Base-by-base conservation (phyloP, 768 basidiomycete species). In the Boletus rex-veris region DNA sequence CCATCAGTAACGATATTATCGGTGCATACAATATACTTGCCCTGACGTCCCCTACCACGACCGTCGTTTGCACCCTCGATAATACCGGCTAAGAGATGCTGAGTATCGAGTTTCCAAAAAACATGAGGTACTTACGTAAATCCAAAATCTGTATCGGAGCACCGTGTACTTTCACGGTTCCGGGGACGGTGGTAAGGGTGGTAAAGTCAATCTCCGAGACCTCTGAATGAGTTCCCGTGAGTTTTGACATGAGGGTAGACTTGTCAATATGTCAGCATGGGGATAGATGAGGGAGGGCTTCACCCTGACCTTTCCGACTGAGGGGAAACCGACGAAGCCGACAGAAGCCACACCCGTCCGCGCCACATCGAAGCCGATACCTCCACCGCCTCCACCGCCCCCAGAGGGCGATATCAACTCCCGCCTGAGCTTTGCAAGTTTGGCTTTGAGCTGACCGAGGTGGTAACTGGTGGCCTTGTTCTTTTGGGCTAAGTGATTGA, bases 11-110 rank as follows among this genome's bases (percentile, higher is more conserved):
- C 31, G 62, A 58, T 38, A 64, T 66, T 40, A 71, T 58, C 48
- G 14, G 48, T 21, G 28, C 40, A 42, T 16, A 37, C 24, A 24
- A 10, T 37, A 35, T 24, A 79, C 85, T 53, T 65, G 79, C 87
- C 87, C 81, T 98, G 96, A 60, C 92, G 87, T 80, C 96, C 96
- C 78, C 96, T 77, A 71, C 96, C 96, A 69, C 90, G 84, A 50
- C 95, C 95, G 62, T 97, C 95, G 65, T 93, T 92, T 26, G 96
- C 96, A 62, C 96, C 96, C 70, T 98, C 96, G 58, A 98, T 97
- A 58, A 98, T 98, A 77, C 97, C 96, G 58, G 93, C 88, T 92
- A 58, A 61, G 43, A 51, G 57, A 56, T 21, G 55, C 50, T 67
- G 47, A 68, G 61, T 37, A 47, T 40, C 44, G 8, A 30, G 31